Conservation (phyloP, 192 early-diverging fungal genomes). For the Mortierella hygrophila region DNA sequence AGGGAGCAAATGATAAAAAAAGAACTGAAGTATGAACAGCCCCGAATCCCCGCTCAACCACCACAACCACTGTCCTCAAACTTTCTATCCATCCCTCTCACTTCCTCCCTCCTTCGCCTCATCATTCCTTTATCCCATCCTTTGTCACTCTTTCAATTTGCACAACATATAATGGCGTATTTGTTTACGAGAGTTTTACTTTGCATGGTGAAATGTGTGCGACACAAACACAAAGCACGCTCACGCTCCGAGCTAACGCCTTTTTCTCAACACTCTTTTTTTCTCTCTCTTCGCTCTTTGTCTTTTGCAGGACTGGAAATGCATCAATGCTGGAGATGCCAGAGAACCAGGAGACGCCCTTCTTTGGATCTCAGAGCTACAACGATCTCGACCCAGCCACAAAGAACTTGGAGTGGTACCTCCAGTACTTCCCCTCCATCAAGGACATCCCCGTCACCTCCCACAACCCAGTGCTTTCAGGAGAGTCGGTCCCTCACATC, state of each 20-base stretch:
- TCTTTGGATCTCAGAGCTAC: slow-evolving; percentile 51
- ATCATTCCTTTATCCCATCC: neutral
- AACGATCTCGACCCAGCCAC: slow-evolving; percentile 47
- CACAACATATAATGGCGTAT: neutral
- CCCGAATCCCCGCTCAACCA: neutral
- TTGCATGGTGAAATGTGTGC: neutral
- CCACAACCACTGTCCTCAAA: neutral
- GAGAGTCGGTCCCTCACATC: slow-evolving; percentile 52
- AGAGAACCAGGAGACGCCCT: slow-evolving; percentile 37
- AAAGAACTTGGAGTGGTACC: slow-evolving; percentile 55
- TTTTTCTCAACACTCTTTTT: neutral
- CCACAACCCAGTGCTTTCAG: slow-evolving; percentile 47
- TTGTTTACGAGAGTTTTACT: neutral
- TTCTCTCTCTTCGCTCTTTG: neutral
- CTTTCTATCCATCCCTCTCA: neutral
- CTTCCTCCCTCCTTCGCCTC: neutral
- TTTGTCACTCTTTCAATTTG: neutral
- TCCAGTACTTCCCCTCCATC: slow-evolving; percentile 55
- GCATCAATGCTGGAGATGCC: slow-evolving; percentile 37
- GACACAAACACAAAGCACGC: slow-evolving; percentile 4
- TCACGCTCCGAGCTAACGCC: neutral
- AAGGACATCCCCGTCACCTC: slow-evolving; percentile 47
- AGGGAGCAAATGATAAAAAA: neutral
- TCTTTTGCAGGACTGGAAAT: slow-evolving; percentile 39
- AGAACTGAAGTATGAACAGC: neutral